Conservation (phyloP, 2,329 filamentous ascomycete genomes). For the Ophiostoma australiae region DNA sequence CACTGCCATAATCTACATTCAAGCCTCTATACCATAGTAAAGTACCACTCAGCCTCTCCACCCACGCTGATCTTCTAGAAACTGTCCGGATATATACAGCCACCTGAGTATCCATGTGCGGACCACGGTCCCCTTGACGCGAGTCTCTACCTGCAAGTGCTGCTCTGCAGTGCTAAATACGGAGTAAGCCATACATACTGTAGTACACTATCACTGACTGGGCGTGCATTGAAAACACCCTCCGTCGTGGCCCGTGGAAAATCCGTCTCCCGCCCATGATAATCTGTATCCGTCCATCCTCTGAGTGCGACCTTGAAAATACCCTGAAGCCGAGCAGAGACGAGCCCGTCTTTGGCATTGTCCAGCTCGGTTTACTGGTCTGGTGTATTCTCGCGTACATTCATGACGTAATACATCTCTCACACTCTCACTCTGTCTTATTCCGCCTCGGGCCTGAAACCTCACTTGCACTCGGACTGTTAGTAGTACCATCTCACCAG, state of each 20-base stretch:
- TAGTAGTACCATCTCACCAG: neutral
- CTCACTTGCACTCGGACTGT: neutral
- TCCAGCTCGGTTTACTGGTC: neutral
- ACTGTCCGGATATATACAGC: neutral
- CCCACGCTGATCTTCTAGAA: neutral
- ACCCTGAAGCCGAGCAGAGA: neutral
- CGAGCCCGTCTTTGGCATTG: neutral
- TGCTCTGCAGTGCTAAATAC: neutral
- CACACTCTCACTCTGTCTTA: neutral
- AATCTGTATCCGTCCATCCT: neutral
- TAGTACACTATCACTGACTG: neutral
- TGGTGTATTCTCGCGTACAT: neutral
- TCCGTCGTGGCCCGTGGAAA: neutral
- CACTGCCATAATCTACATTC: neutral
- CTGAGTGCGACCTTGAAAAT: neutral
- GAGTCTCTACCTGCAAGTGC: no score
- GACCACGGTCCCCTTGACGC: neutral
- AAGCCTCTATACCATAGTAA: neutral
- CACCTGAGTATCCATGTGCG: slow-evolving; percentile 1
- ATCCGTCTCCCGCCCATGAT: neutral
- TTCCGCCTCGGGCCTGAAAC: neutral
- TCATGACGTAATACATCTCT: neutral
- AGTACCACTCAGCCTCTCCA: neutral
- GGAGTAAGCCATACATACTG: neutral
- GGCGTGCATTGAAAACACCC: neutral